phyloP scores from a whole-genome alignment of 306 rosid species.

The Malus domestica region ASM211411v1 NC_041793.1:6988001-6988500 shows the following conservation, averaged over 20 bases:
- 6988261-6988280: neutral
- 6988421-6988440: neutral
- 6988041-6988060: neutral
- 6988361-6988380: neutral
- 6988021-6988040: neutral
- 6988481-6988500: neutral
- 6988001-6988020: neutral
- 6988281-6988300: neutral
- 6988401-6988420: neutral
- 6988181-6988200: neutral
- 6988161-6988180: neutral
- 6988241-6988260: neutral
- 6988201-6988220: neutral
- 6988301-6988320: neutral
- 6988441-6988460: neutral
- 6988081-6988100: neutral
- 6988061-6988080: neutral
- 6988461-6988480: neutral
- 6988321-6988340: neutral
- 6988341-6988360: neutral
- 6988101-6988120: neutral
- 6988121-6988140: neutral
- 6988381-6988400: neutral
- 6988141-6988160: neutral
- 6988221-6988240: neutral